Evolutionary conservation across 768 basidiomycete genomes (phyloP), one percentile per base, ranked within the genome.

Genomic region (Tulasnella sp.): DNA sequence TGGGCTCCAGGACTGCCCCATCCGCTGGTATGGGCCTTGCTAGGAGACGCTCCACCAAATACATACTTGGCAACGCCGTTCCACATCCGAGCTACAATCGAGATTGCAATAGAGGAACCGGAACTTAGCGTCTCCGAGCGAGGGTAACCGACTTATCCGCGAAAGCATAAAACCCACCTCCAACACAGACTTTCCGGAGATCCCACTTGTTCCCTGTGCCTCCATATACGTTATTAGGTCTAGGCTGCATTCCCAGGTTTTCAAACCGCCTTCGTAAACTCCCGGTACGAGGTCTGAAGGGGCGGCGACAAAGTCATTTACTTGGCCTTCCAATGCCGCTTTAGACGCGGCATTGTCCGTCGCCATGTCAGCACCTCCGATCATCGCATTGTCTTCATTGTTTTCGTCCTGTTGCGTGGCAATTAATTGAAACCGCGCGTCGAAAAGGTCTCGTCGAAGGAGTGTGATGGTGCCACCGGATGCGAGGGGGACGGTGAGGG

Each of bases 181-280:
- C 14, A 96, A 80, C 12, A 93, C 83, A 19, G 86, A 85, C 79
- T 86, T 88, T 0, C 91, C 91, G 39, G 79, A 80, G 34, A 3
- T 72, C n/a, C 39, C 40, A n/a, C n/a, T 39, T 25, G 29, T 69
- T 11, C 64, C 58, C 45, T 75, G 54, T 58, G 39, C 84, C 79
- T 76, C 74, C 52, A 84, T 68, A 49, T 90, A 91, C 40, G 88
- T 86, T 0, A 92, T 93, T 2, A 99, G 85, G 82, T 99, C 97
- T 17, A 96, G 83, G 69, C 93, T 92, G 79, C 94, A 97, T 82
- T 99, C 97, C 97, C 97, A 99, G 1, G 96, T 98, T 83, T 99
- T 98, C 72, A 99, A 82, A 6, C 97, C 97, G 29, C 97, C 97
- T 84, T 99, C 97, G 79, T 99, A 99, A 0, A 95, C 86, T 0